Percentiles rank a stretch among this genome's conserved stretches.
Conservation (phyloP, 768 basidiomycete genomes). For the Coprinellus aureogranulatus region DNA sequence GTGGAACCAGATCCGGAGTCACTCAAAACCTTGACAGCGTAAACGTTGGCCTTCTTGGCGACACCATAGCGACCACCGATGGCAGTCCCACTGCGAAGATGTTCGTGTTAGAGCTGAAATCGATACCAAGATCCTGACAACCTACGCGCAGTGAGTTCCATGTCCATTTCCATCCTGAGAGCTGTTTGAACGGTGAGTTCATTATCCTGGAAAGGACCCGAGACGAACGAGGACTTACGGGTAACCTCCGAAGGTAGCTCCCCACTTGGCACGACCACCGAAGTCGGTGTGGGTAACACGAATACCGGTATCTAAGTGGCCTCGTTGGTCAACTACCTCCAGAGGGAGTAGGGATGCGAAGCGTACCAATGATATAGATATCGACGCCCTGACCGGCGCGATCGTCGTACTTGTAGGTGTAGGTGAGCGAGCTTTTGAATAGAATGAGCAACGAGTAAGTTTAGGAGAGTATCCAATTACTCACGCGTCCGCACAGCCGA, state of each 20-base stretch:
- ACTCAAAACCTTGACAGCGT: constrained; percentile 41
- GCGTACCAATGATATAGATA: constrained; percentile 17
- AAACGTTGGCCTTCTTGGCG: constrained; percentile 29
- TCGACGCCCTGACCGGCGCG: constrained; percentile 13
- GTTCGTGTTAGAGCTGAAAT: no score
- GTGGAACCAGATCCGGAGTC: constrained; percentile 24
- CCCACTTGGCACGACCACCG: constrained; percentile 37
- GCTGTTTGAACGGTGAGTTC: no score
- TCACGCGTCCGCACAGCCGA: constrained; percentile 2
- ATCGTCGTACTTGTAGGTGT: constrained; percentile 17
- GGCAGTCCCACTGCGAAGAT: constrained; percentile 3
- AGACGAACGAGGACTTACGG: no score
- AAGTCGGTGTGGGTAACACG: constrained; percentile 24
- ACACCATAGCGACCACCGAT: constrained; percentile 10
- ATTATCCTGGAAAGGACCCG: no score
- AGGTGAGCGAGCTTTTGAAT: constrained; percentile 17
- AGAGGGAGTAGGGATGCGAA: background rate
- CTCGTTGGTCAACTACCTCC: background rate
- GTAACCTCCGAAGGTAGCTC: background rate
- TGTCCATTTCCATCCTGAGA: constrained; percentile 32
- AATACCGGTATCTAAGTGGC: constrained; percentile 20
- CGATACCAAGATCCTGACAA: background rate
- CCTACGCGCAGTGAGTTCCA: constrained; percentile 12
- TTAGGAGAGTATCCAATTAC: no score
- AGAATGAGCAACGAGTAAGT: background rate